A percentile compares a stretch with the other conserved stretches of the same genome.
Evolutionary conservation across 768 basidiomycete genomes (phyloP).

Genomic region (Stropharia rugosoannulata): DNA sequence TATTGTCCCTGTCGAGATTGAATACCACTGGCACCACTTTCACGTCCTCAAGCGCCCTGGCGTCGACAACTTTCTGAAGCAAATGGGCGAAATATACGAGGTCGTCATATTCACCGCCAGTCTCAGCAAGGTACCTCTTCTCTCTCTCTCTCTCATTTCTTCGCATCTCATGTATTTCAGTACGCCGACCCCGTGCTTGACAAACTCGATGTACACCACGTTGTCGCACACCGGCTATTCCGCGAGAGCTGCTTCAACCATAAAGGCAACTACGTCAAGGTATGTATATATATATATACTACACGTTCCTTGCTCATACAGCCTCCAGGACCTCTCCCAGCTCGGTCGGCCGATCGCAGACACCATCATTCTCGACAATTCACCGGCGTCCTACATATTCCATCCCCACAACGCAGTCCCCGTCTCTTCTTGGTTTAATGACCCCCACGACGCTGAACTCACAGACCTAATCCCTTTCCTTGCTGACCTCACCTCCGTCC

Average conservation of each 20-base stretch:
- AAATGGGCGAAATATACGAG: slow-evolving; percentile 98
- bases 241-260: slow-evolving; percentile 99
- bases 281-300: slow-evolving; percentile 23
- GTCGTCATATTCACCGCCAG: slow-evolving; percentile 99
- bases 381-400: slow-evolving; percentile 98
- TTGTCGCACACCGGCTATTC: slow-evolving; percentile 92
- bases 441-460: slow-evolving; percentile 96
- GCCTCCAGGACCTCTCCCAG: slow-evolving; percentile 87
- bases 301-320: not conserved
- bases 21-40: slow-evolving; percentile 97
- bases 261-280: slow-evolving; percentile 99
- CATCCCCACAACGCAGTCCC: slow-evolving; percentile 99
- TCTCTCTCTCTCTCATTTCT: slow-evolving; percentile 2
- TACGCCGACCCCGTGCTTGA: slow-evolving; percentile 99
- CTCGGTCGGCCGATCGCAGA: slow-evolving; percentile 91
- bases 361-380: slow-evolving; percentile 98
- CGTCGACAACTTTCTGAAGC: slow-evolving; percentile 93
- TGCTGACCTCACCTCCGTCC: slow-evolving; percentile 78
- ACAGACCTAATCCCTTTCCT: slow-evolving; percentile 96
- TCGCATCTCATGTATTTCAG: slow-evolving; percentile 36
- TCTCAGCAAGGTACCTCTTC: slow-evolving; percentile 81
- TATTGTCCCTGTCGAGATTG: slow-evolving; percentile 98
- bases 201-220: slow-evolving; percentile 89
- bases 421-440: slow-evolving; percentile 99
- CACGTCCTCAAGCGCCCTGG: slow-evolving; percentile 98